These are phyloP conservation scores for Neurospora sp. DNA, from an alignment of 495 filamentous ascomycete genomes.

Conservation along the genomic window DNA sequence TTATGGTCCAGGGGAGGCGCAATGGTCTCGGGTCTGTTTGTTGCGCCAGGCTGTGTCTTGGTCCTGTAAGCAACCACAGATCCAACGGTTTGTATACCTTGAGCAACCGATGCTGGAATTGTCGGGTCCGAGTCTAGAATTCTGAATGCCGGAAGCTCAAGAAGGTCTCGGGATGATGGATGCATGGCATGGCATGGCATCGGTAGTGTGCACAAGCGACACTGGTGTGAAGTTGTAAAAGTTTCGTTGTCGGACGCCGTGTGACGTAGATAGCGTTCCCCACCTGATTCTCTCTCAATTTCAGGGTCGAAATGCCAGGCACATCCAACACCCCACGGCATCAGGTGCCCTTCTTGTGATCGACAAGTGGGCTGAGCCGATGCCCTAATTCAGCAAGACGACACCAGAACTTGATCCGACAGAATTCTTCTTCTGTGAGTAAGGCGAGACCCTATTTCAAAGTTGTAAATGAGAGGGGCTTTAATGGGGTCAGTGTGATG, in stretches of 20 bases:
- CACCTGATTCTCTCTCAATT: neutral
- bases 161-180: neutral
- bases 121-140: neutral
- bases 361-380: neutral
- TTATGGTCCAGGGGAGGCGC: neutral
- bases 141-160: neutral
- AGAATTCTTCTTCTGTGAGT: neutral
- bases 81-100: neutral
- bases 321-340: neutral
- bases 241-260: neutral
- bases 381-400: neutral
- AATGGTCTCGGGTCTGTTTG: neutral
- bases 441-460: neutral
- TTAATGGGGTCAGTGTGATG: neutral
- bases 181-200: neutral
- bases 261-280: neutral
- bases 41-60: neutral
- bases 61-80: neutral
- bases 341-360: neutral
- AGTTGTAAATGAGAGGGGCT: neutral
- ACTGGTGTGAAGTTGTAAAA: neutral
- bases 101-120: neutral
- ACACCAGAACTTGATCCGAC: neutral
- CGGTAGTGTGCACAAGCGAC: neutral
- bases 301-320: neutral